Conservation (phyloP, 73 alveolate genomes). For the Blepharisma stoltei region DNA sequence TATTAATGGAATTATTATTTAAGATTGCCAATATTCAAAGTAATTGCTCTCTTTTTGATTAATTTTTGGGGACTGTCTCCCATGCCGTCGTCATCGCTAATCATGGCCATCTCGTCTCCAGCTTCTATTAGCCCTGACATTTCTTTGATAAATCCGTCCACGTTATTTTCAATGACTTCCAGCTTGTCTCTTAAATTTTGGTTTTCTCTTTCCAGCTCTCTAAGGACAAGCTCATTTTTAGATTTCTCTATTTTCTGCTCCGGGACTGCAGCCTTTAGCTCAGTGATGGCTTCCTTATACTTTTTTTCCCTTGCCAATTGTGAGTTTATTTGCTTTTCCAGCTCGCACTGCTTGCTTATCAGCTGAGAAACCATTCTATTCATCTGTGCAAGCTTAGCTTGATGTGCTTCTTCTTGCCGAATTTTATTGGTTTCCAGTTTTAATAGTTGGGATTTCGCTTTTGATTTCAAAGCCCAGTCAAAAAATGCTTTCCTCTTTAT, state of each 20-base stretch:
- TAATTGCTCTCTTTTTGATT: neutral
- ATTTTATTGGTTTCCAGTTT: neutral
- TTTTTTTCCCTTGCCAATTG: neutral
- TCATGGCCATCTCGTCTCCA: neutral
- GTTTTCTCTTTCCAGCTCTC: conserved; percentile 21
- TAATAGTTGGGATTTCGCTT: neutral
- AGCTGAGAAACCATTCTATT: conserved; percentile 7
- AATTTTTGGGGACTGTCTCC: conserved; percentile 4
- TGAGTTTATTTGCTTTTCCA: neutral
- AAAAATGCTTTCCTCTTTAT: neutral
- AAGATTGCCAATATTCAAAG: neutral
- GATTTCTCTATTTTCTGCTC: neutral
- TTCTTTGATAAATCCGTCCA: conserved; percentile 15
- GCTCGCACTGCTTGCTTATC: neutral
- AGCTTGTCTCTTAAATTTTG: conserved; percentile 18
- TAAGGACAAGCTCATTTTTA: neutral
- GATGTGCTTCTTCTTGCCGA: conserved; percentile 23
- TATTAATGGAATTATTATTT: too few species aligned
- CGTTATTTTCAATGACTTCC: conserved; percentile 20
- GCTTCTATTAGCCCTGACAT: conserved; percentile 1
- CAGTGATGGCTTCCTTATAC: conserved; percentile 23
- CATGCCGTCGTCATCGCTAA: conserved; percentile 25
- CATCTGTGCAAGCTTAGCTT: conserved; percentile 5
- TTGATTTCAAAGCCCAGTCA: neutral
- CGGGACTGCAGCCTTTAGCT: neutral